These are phyloP conservation scores for Furcasterigmium sp. DNA, from an alignment of 2,329 filamentous ascomycete species.

Conservation along the genomic window DNA sequence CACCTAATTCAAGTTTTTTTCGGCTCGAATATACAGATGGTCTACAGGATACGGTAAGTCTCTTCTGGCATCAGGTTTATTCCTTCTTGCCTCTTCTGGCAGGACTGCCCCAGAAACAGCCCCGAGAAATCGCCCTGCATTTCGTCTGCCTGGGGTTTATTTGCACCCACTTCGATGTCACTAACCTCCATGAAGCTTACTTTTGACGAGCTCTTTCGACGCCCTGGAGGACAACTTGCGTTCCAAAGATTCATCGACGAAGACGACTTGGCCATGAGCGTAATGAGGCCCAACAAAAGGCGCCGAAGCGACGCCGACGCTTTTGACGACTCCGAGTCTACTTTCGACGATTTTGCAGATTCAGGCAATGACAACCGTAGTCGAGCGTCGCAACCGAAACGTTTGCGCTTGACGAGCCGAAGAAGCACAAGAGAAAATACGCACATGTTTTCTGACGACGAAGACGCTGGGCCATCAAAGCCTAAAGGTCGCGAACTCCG, in stretches of 20 bases:
- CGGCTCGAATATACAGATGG: slow-evolving; percentile 41
- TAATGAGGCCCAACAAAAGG: background rate
- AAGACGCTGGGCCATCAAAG: background rate
- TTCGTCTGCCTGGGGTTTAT: too few species aligned
- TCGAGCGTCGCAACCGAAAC: slow-evolving; percentile 1
- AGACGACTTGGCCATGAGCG: background rate
- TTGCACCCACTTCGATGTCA: too few species aligned
- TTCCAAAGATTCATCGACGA: slow-evolving; percentile 1
- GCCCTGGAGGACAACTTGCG: slow-evolving; percentile 5
- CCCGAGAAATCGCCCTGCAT: too few species aligned
- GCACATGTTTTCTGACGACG: slow-evolving; percentile 2
- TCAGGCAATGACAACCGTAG: slow-evolving; percentile 5
- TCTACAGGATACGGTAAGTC: slow-evolving; percentile 37
- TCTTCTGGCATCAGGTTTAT: too few species aligned
- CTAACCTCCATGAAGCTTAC: slow-evolving; percentile 1
- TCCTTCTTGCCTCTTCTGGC: too few species aligned
- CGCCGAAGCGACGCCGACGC: background rate
- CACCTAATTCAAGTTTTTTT: slow-evolving; percentile 21
- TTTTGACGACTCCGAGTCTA: slow-evolving; percentile 4
- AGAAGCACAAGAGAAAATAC: slow-evolving; percentile 2
- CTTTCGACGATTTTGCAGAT: background rate
- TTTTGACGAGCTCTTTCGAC: slow-evolving; percentile 4
- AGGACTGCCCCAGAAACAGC: too few species aligned
- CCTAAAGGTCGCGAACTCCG: slow-evolving; percentile 5
- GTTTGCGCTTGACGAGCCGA: slow-evolving; percentile 4